Conservation (phyloP, 2,329 filamentous ascomycete genomes). For the Talaromyces albobiverticillius region DNA sequence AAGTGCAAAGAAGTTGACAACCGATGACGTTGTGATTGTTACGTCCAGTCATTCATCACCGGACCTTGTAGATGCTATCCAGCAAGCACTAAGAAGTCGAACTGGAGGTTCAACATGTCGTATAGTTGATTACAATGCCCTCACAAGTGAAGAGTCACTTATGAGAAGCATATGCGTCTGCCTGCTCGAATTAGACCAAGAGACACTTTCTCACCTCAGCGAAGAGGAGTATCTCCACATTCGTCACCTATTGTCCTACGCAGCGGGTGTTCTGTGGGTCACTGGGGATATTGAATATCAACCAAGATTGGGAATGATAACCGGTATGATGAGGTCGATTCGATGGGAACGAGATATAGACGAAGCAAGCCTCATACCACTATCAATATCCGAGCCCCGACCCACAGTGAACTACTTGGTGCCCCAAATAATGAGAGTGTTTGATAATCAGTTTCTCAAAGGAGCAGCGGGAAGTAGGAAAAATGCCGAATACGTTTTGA, state of each 20-base stretch:
- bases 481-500: conserved; percentile 23
- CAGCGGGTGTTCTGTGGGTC: conserved; percentile 32
- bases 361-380: conserved; percentile 22
- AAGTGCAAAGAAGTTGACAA: neutral
- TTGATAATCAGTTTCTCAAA: conserved; percentile 20
- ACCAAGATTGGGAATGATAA: conserved; percentile 29
- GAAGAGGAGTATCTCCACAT: conserved; percentile 24
- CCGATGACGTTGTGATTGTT: conserved; percentile 8
- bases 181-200: conserved; percentile 5
- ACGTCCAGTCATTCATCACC: neutral
- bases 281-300: conserved; percentile 23
- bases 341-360: conserved; percentile 34
- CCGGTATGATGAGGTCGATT: conserved; percentile 33
- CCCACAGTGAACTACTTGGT: neutral
- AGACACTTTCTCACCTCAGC: neutral
- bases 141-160: neutral
- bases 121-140: neutral
- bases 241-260: conserved; percentile 25
- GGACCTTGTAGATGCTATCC: neutral
- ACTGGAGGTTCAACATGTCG: neutral
- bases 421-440: conserved; percentile 16
- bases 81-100: neutral
- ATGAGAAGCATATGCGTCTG: conserved; percentile 5
- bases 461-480: conserved; percentile 10
- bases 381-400: conserved; percentile 20